Evolutionary conservation across 2,329 filamentous ascomycete genomes (phyloP), one percentile per base, ranked within the genome.

Genomic region (Aspergillus sergii): DNA sequence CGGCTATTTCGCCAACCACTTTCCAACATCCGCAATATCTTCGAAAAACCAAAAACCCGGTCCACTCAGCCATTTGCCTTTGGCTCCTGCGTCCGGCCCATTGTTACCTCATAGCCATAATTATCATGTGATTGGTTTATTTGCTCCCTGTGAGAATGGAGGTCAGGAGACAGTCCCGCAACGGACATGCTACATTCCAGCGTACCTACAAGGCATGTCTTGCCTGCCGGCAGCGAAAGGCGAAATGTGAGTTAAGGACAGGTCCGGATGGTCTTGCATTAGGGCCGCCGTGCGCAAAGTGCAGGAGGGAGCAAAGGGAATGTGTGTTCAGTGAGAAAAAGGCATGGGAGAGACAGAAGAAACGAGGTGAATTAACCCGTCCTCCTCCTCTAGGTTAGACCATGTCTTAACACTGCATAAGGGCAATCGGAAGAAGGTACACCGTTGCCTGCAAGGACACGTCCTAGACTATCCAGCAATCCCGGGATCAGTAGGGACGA

Each of bases 171-270:
- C 58, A 57, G 34, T 66, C 65, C 46, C 64, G 66, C 56, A 51
- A 60, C 48, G 56, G 63, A 56, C 61, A 64, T 45, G 54, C 60
- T 57, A 69, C 71, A 58, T 84, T 82, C 70, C 81, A 84, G 72
- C 82, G 83, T 64, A 82, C 83, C 43, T 85, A 85, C 79, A 85
- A 85, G 72, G 83, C 83, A 26, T 85, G 83, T 71, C 80, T 84
- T 62, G 80, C 82, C 62, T 85, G 83, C 68, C 82, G 83, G 57
- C 80, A 83, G 67, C 78, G 82, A 58, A 85, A 85, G 73, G 81
- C 83, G 57, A 84, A 83, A 72, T 85, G 83, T 66, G 82, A 84
- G 45, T 71, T 84, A 30, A 78, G 78, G 8, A 70, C 68, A 12
- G 78, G 77, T 4, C 67, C 79, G 60, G 78, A 78, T 62, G 80